Percentiles rank a stretch among this genome's conserved stretches.
Conservation (phyloP, 495 filamentous ascomycete species). For the Hypoxylon fragiforme region DNA sequence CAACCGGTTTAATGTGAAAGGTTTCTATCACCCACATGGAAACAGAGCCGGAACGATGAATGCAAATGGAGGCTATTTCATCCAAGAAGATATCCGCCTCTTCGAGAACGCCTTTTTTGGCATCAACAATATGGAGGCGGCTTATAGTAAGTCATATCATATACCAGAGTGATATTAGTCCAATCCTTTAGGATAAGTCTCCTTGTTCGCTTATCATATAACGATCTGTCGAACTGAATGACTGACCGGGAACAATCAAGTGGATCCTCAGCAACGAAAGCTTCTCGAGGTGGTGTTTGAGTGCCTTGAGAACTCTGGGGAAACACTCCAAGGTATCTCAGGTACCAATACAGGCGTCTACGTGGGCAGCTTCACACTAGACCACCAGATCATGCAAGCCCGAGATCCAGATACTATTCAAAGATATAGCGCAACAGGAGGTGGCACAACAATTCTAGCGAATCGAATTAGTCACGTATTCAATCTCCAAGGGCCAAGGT, state of each 20-base stretch:
- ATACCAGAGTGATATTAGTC: no score
- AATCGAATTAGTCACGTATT: constrained; percentile 60
- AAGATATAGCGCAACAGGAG: constrained; percentile 57
- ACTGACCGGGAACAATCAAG: no score
- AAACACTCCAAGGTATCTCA: constrained; percentile 57
- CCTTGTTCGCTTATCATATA: no score
- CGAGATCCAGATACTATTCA: constrained; percentile 41
- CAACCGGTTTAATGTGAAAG: constrained; percentile 13
- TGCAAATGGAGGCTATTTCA: constrained; percentile 45
- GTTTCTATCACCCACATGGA: constrained; percentile 15
- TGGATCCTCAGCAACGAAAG: constrained; percentile 57
- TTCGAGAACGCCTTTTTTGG: constrained; percentile 58
- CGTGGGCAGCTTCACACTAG: constrained; percentile 37
- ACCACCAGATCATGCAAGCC: constrained; percentile 42
- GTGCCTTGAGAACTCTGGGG: constrained; percentile 27
- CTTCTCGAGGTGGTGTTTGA: constrained; percentile 54
- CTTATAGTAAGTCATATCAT: no score
- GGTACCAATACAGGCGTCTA: constrained; percentile 65
- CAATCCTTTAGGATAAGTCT: no score
- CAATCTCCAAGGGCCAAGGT: constrained; percentile 50
- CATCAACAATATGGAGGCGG: constrained; percentile 54
- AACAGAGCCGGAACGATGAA: constrained; percentile 6
- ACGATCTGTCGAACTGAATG: no score
- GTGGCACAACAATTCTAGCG: constrained; percentile 51
- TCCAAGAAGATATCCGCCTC: constrained; percentile 46